Conservation (phyloP, 2,329 filamentous ascomycete genomes). For the Alternaria infectoria region DNA sequence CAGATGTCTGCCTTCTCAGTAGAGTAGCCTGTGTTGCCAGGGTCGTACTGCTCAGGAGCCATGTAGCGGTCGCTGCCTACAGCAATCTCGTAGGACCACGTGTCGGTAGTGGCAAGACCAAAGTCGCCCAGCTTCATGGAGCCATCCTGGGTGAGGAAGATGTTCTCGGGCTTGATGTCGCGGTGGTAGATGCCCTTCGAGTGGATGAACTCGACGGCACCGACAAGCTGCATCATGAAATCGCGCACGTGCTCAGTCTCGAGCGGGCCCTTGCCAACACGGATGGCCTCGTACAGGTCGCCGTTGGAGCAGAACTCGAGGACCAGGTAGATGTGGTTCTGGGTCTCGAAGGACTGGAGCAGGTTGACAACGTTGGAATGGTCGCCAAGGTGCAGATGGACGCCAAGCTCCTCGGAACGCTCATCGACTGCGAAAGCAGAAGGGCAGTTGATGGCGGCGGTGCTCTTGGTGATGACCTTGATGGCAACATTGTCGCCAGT, state of each 20-base stretch:
- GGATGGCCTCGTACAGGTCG: constrained; percentile 96
- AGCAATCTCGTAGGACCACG: constrained; percentile 89
- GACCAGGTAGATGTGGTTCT: constrained; percentile 87
- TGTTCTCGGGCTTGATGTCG: constrained; percentile 99
- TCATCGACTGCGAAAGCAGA: constrained; percentile 78
- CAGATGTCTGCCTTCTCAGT: constrained; percentile 94
- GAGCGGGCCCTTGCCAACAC: constrained; percentile 81
- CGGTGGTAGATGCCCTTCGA: constrained; percentile 90
- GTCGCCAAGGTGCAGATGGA: constrained; percentile 77
- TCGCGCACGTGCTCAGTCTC: constrained; percentile 96
- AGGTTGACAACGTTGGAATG: constrained; percentile 96
- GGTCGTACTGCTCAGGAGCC: constrained; percentile 98
- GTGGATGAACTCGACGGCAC: constrained; percentile 90
- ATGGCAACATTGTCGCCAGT: constrained; percentile 86
- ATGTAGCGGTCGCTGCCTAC: constrained; percentile 99
- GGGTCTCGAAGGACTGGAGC: constrained; percentile 88
- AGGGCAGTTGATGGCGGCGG: constrained; percentile 64
- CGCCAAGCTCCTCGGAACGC: constrained; percentile 77
- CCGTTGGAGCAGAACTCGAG: constrained; percentile 95
- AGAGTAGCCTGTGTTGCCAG: constrained; percentile 84
- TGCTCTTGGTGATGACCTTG: constrained; percentile 91
- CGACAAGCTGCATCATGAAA: constrained; percentile 94
- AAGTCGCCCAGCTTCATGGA: constrained; percentile 97
- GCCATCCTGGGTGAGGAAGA: constrained; percentile 86
- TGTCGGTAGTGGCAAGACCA: constrained; percentile 85